A percentile compares a stretch with the other conserved stretches of the same genome.
phyloP scores from a whole-genome alignment of 805 yeast species.

The Wickerhamiella musiphila region DNA sequence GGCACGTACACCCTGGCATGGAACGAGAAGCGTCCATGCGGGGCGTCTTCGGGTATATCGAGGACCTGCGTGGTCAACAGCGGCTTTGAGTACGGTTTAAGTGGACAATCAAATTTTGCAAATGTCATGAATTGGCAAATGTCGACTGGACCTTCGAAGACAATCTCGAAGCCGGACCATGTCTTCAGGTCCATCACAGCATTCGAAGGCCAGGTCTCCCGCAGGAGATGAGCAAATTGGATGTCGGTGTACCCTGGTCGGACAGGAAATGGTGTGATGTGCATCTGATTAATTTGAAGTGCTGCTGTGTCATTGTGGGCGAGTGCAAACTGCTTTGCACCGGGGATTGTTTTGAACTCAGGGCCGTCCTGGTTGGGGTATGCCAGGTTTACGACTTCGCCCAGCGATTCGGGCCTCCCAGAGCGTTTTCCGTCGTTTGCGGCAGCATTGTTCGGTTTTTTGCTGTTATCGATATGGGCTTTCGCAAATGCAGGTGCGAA shows the following conservation, averaged over 20 bases:
- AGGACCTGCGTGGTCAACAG: slow-evolving; percentile 11
- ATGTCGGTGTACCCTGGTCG: slow-evolving; percentile 17
- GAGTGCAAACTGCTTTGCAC: slow-evolving; percentile 9
- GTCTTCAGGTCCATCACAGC: slow-evolving; percentile 12
- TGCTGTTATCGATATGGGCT: too few species aligned
- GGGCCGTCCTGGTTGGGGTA: slow-evolving; percentile 9
- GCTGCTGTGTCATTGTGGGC: slow-evolving; percentile 15
- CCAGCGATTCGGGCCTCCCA: slow-evolving; percentile 6
- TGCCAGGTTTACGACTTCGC: slow-evolving; percentile 8
- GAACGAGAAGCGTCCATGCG: slow-evolving; percentile 17
- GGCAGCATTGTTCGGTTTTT: too few species aligned
- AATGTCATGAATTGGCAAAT: slow-evolving; percentile 16
- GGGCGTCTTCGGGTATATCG: slow-evolving; percentile 17
- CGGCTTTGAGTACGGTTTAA: slow-evolving; percentile 6
- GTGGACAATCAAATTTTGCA: slow-evolving; percentile 18
- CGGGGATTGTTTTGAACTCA: slow-evolving; percentile 5
- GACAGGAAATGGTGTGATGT: slow-evolving; percentile 17
- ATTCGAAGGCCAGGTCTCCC: slow-evolving; percentile 13
- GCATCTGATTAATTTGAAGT: slow-evolving; percentile 12
- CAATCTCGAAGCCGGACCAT: slow-evolving; percentile 8
- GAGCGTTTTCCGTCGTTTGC: too few species aligned
- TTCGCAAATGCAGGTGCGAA: too few species aligned
- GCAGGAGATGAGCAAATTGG: slow-evolving; percentile 12
- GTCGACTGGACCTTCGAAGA: slow-evolving; percentile 12
- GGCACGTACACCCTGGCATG: slow-evolving; percentile 16